These are phyloP conservation scores for Xylariaceae sp. DNA, from an alignment of 2,329 filamentous ascomycete species.

Conservation along the genomic window DNA sequence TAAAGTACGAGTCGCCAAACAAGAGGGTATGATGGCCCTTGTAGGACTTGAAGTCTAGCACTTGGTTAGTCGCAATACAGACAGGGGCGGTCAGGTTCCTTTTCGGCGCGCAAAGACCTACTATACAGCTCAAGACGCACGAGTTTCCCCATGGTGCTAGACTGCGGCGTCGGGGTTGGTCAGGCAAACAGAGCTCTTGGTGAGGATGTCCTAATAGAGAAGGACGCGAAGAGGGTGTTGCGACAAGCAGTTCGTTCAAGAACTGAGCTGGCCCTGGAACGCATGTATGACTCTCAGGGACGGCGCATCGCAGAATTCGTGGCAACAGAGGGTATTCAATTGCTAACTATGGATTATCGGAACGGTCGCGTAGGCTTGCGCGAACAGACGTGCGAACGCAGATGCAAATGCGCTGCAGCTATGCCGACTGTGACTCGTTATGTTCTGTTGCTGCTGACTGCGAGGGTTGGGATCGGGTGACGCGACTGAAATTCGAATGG, in stretches of 20 bases:
- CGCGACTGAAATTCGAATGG: conserved; percentile 17
- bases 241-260: conserved; percentile 16
- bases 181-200: conserved; percentile 8
- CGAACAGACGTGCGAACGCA: not conserved
- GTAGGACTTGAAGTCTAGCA: conserved; percentile 88
- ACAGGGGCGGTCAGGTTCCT: conserved; percentile 35
- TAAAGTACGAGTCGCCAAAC: conserved; percentile 98
- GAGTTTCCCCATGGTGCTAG: conserved; percentile 81
- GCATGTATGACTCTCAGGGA: conserved; percentile 7
- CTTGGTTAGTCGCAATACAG: conserved; percentile 11
- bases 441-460: conserved; percentile 1
- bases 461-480: conserved; percentile 1
- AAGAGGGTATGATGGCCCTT: conserved; percentile 92
- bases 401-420: conserved; percentile 5
- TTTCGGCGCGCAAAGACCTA: conserved; percentile 23
- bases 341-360: not conserved
- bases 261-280: conserved; percentile 8
- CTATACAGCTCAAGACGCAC: conserved; percentile 88
- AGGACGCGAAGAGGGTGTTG: conserved; percentile 13
- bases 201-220: conserved; percentile 1
- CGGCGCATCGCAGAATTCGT: conserved; percentile 7
- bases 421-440: conserved; percentile 4
- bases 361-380: not conserved
- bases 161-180: conserved; percentile 5
- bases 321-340: not conserved